These are phyloP conservation scores for Scleroderma citrinum DNA, from an alignment of 768 basidiomycete species.

Conservation along the genomic window DNA sequence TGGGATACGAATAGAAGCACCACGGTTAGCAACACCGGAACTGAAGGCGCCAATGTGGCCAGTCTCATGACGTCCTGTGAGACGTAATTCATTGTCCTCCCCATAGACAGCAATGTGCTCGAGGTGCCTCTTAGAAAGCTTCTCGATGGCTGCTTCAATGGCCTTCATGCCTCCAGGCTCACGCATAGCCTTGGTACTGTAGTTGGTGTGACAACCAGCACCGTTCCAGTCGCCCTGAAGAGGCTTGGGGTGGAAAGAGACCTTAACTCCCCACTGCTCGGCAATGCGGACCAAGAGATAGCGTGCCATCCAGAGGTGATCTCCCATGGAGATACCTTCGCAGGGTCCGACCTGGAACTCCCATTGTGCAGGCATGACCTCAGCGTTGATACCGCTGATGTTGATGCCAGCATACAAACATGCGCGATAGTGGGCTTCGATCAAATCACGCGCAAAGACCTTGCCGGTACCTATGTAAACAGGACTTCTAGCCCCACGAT, in stretches of 20 bases:
- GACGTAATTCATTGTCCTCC: conserved; percentile 93
- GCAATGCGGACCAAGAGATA: conserved; percentile 94
- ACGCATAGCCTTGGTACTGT: conserved; percentile 91
- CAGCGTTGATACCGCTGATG: conserved; percentile 99
- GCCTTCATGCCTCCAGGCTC: conserved; percentile 88
- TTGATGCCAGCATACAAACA: conserved; percentile 94
- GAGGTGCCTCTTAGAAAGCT: conserved; percentile 82
- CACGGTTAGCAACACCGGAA: conserved; percentile 95
- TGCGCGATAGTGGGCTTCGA: conserved; percentile 98
- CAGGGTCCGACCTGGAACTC: conserved; percentile 99
- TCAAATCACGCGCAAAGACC: conserved; percentile 96
- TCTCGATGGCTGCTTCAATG: conserved; percentile 92
- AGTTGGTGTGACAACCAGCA: conserved; percentile 98
- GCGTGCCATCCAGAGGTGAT: conserved; percentile 99
- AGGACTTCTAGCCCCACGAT: conserved; percentile 3
- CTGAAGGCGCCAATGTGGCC: conserved; percentile 89
- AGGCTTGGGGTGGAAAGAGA: conserved; percentile 99
- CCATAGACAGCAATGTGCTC: conserved; percentile 98
- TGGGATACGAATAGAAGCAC: conserved; percentile 94
- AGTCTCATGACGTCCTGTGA: conserved; percentile 97
- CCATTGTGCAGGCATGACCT: conserved; percentile 99
- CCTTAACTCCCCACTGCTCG: conserved; percentile 96
- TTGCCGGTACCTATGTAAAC: conserved; percentile 75
- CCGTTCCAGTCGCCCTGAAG: conserved; percentile 98
- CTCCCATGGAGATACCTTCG: conserved; percentile 96